Evolutionary conservation across 192 early-diverging fungal species (phyloP).

Genomic region (Phycomyces blakesleeanus): DNA sequence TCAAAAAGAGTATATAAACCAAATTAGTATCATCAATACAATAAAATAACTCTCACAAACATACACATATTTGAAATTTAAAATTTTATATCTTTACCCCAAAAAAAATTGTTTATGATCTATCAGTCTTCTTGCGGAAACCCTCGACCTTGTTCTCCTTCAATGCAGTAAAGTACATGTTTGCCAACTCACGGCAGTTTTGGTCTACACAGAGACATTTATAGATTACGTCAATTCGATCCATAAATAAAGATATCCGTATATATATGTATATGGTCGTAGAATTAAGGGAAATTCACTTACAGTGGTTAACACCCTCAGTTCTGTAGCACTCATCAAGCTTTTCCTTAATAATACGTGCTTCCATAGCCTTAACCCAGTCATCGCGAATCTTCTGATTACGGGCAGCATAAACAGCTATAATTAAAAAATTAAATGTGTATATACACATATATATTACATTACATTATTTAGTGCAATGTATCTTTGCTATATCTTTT

Average conservation of each 20-base stretch:
- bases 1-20: too few species aligned
- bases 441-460: too few species aligned
- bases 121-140: conserved; percentile 37
- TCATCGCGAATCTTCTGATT: conserved; percentile 81
- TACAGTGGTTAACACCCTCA: conserved; percentile 88
- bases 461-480: too few species aligned
- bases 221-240: neutral
- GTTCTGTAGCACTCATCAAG: conserved; percentile 87
- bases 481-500: too few species aligned
- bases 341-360: conserved; percentile 78
- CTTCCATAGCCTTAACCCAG: conserved; percentile 90
- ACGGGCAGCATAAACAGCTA: conserved; percentile 65
- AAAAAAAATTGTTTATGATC: too few species aligned
- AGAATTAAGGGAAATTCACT: conserved; percentile 10
- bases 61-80: too few species aligned
- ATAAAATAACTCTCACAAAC: too few species aligned
- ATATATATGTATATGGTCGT: too few species aligned
- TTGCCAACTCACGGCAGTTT: conserved; percentile 81
- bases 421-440: neutral
- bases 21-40: too few species aligned
- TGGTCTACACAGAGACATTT: conserved; percentile 41
- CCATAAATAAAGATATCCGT: too few species aligned
- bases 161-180: conserved; percentile 72
- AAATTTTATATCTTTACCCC: too few species aligned
- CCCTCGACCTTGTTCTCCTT: conserved; percentile 53